Evolutionary conservation across 495 filamentous ascomycete species (phyloP), one percentile per base, ranked within the genome.

Genomic region (Cercophora scortea): DNA sequence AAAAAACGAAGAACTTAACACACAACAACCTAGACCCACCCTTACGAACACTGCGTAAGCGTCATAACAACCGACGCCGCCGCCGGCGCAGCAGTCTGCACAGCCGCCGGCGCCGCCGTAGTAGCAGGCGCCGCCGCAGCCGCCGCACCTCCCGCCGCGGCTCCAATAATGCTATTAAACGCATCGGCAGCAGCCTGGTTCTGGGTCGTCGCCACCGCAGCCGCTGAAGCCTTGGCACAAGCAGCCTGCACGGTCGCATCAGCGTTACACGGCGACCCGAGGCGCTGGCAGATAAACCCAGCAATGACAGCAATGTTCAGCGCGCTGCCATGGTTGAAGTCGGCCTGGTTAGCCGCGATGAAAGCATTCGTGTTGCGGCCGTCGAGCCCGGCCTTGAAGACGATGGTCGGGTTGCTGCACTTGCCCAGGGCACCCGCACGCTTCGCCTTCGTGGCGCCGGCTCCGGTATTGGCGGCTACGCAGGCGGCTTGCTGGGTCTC

Each of bases 291-390:
- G 59, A 83, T 79, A 60, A 83, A 79, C 48, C 61, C 55, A 5
- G 72, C 71, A 42, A 81, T 77, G 50, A 82, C 67, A 11, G 62
- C 63, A 49, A 82, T 81, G 43, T 75, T 76, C 32, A 76, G 67
- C 1, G 79, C 77, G 7, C 74, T 76, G 17, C 77, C 79, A 62
- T 83, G 82, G 53, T 71, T 72, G 70, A 83, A 85, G 58, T 76
- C 73, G 16, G 49, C 61, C 32, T 61, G 50, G 59, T 82, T 77
- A 15, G 66, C 71, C n/a, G 78, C 66, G 34, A 71, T 64, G 62
- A 80, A 84, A 8, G 77, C 62, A 15, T 66, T 70, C 47, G 77
- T 71, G 13, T 67, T 71, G 50, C 69, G 69, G 36, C 78, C 73
- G 51, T 82, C 79, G 16, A 76, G 63, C 2, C 76, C 79, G 38